Evolutionary conservation across 257 asterid species (phyloP), one percentile per base, ranked within the genome.

Genomic region (Asclepias syriaca): DNA sequence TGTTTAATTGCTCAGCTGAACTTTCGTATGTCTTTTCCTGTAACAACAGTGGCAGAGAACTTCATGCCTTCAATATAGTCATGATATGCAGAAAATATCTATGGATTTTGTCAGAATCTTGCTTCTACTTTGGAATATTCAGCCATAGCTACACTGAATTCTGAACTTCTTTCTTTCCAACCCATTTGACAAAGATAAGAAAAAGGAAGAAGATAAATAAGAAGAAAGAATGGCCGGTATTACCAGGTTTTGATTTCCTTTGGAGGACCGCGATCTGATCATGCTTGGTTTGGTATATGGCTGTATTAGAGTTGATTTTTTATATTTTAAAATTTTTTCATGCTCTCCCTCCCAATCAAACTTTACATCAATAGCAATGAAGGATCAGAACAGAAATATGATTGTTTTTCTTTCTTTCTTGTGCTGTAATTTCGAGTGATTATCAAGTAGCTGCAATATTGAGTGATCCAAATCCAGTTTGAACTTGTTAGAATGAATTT

Each of bases 41-140:
- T 19, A 56, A 51, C 55, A 50, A 39, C 74, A 58, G 75, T 56
- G 75, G 82, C 76, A 40, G 64, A 34, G 51, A 64, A 70, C 45
- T 66, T 68, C 13, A 22, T 68, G 10, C 57, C 60, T 48, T 34
- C 72, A 48, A 15, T 61, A 48, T 21, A 68, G 46, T 9, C 19
- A 27, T 66, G 59, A 56, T 34, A 34, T 53, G 57, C 58, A 18
- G 55, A 63, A n/a, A 37, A 50, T 43, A 50, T 16, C 59, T 59
- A 70, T 24, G 61, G 53, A 75, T 49, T 57, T 43, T 57, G 50
- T 40, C 51, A 48, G n/a, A 50, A 15, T 13, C 55, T n/a, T 46
- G 55, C 55, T 32, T 63, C 15, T 63, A 37, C 49, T 39, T 16
- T 0, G 3, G 68, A 22, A 63, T 63, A 63, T 37, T 63, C 68